phyloP scores from a whole-genome alignment of 257 asterid species.

The Coffea canephora region DNA sequence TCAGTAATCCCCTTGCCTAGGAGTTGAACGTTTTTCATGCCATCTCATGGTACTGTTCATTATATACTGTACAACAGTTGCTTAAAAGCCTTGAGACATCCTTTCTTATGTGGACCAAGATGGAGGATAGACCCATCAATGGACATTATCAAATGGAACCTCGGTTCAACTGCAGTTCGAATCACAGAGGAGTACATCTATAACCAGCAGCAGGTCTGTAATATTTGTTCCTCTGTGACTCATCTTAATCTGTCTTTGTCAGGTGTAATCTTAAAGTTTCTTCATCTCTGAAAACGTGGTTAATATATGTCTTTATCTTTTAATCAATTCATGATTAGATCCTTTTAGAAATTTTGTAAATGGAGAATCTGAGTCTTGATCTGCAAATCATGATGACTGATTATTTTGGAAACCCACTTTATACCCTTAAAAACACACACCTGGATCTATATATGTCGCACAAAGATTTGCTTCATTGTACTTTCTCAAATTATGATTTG shows the following conservation, averaged over 20 bases:
- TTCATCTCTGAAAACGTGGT: neutral
- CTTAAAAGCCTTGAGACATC: slow-evolving; percentile 91
- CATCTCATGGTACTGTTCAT: slow-evolving; percentile 6
- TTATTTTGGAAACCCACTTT: neutral
- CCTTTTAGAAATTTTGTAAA: neutral
- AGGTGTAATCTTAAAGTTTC: neutral
- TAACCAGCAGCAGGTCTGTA: slow-evolving; percentile 79
- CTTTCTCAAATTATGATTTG: neutral
- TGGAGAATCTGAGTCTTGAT: neutral
- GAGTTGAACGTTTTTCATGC: neutral
- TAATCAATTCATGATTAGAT: neutral
- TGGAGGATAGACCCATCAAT: slow-evolving; percentile 84
- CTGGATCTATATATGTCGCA: neutral
- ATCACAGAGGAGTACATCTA: slow-evolving; percentile 93
- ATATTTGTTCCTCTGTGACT: neutral
- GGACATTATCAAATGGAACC: slow-evolving; percentile 93
- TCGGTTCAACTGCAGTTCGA: slow-evolving; percentile 93
- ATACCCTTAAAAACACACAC: neutral
- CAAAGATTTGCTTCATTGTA: neutral
- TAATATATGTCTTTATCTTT: slow-evolving; percentile 3
- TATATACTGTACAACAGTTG: slow-evolving; percentile 42
- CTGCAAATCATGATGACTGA: neutral
- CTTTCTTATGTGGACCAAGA: slow-evolving; percentile 96
- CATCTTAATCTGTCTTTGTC: neutral
- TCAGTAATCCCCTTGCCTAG: neutral